Evolutionary conservation across 2,329 filamentous ascomycete species (phyloP), one percentile per base, ranked within the genome.

Genomic region (Colletotrichum musicola): DNA sequence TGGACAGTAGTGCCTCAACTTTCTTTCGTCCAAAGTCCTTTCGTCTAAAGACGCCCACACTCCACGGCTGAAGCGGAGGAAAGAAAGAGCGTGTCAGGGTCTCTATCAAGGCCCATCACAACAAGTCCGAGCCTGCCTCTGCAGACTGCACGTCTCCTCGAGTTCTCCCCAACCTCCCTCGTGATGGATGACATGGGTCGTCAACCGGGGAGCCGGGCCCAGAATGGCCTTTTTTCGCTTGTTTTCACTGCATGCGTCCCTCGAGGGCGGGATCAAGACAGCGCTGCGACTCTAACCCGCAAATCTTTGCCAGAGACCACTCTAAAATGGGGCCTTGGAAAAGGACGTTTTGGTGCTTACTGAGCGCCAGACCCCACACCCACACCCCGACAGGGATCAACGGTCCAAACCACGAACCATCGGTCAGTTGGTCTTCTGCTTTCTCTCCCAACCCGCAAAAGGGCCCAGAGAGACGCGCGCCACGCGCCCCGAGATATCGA

Each of bases 201-300:
- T 51, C 22, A 14, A 25, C 49, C 49, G 49, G 49, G 44, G 40
- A 42, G 40, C 40, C 40, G 40, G 40, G 54, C 22, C 54, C 22
- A 51, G 54, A 64, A 59, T 38, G 27, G 62, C 35, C 4, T n/a
- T 35, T 58, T 51, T 49, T 64, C 46, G 62, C 54, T 44, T 64
- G 25, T 10, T 4, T 35, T 64, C 20, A 18, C 47, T 27, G 47
- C 47, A 51, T 27, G 10, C 14, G 47, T 55, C 54, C 16, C 53
- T 64, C 35, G 54, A 59, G 22, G 47, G 13, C 46, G 49, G 46
- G 13, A 44, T 16, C 27, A 22, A 22, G 54, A 14, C 46, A 38
- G 54, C 38, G 62, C 46, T 64, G 54, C 46, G 40, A 64, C 54
- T 54, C n/a, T 40, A 59, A 50, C 54, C 62, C 22, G 54, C 53